phyloP scores from a whole-genome alignment of 192 early-diverging fungal genomes.

The Rhizoclosmatium globosum region DNA sequence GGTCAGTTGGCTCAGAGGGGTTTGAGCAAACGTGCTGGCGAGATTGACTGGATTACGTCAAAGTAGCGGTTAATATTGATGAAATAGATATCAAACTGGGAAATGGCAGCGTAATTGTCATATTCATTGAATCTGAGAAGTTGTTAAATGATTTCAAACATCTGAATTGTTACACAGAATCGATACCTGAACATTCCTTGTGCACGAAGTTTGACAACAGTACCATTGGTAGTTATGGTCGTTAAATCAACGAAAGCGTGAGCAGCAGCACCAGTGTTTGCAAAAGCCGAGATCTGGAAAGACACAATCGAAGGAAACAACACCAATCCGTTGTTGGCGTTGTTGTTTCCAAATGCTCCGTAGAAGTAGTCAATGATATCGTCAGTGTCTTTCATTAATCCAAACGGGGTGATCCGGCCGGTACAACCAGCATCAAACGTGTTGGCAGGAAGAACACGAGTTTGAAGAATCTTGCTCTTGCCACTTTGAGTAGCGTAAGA shows the following conservation, averaged over 20 bases:
- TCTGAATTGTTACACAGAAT: slow-evolving; percentile 16
- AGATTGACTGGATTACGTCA: not conserved
- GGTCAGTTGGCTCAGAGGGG: not conserved
- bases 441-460: slow-evolving; percentile 17
- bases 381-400: slow-evolving; percentile 31
- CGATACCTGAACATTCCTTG: not conserved
- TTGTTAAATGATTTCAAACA: no score
- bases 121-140: not conserved
- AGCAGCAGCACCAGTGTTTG: slow-evolving; percentile 33
- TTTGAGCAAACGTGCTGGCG: not conserved
- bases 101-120: slow-evolving; percentile 12
- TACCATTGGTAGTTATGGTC: slow-evolving; percentile 5
- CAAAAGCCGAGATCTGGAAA: slow-evolving; percentile 35
- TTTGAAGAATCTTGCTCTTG: slow-evolving; percentile 9
- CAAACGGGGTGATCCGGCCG: slow-evolving; percentile 34
- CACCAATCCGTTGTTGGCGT: slow-evolving; percentile 6
- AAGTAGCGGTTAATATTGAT: slow-evolving; percentile 42
- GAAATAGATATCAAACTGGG: slow-evolving; percentile 37
- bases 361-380: slow-evolving; percentile 38
- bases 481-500: not conserved
- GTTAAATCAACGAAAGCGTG: slow-evolving; percentile 34
- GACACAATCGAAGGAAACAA: slow-evolving; percentile 29
- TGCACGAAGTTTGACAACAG: not conserved
- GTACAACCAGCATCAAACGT: slow-evolving; percentile 24
- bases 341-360: slow-evolving; percentile 25